Evolutionary conservation across 2,329 filamentous ascomycete species (phyloP).

Genomic region (Botryosphaeria dothidea): DNA sequence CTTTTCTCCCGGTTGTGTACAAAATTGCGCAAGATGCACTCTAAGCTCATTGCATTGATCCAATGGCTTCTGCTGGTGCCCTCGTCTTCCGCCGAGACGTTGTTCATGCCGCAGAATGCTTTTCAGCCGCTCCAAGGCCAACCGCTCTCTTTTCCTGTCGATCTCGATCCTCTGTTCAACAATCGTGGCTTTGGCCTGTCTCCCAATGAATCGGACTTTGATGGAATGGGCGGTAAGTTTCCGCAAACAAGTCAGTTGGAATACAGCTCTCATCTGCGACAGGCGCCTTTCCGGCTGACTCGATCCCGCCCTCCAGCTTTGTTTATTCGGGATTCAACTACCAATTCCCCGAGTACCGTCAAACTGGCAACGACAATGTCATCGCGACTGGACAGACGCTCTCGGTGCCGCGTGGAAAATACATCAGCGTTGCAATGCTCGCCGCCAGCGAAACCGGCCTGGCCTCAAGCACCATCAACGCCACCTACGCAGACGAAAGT

Average conservation of each 20-base stretch:
- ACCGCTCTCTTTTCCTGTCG: constrained; percentile 18
- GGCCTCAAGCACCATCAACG: constrained; percentile 39
- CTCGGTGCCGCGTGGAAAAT: constrained; percentile 32
- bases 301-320: constrained; percentile 36
- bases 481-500: constrained; percentile 40
- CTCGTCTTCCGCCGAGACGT: constrained; percentile 13
- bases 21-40: not conserved
- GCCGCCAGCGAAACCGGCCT: constrained; percentile 42
- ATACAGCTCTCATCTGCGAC: not conserved
- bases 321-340: constrained; percentile 41
- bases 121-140: constrained; percentile 21
- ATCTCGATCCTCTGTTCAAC: constrained; percentile 17
- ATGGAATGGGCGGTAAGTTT: constrained; percentile 8
- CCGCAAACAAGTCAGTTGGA: not conserved
- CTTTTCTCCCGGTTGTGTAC: not conserved
- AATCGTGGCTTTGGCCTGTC: constrained; percentile 21
- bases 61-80: not conserved
- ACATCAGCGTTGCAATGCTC: constrained; percentile 43
- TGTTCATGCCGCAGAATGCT: constrained; percentile 24
- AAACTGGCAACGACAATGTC: constrained; percentile 36
- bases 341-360: constrained; percentile 38
- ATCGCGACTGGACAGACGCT: constrained; percentile 40
- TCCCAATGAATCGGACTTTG: constrained; percentile 22
- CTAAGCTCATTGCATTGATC: not conserved
- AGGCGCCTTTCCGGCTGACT: constrained; percentile 38